Conservation (phyloP, 805 yeast species). For the Priceomyces fermenticarens region DNA sequence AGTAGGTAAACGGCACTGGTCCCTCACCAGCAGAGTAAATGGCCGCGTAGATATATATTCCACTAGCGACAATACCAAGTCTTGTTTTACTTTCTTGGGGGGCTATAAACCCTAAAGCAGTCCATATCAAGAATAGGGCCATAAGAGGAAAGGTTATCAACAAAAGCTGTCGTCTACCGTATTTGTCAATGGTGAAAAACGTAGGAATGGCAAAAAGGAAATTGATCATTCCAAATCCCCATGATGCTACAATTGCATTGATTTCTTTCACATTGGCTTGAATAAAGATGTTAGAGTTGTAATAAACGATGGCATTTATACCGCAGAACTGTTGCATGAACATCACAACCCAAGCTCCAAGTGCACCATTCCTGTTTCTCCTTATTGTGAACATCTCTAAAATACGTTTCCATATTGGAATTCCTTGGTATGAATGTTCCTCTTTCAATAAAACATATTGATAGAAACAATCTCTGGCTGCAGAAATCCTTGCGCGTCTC, state of each 20-base stretch:
- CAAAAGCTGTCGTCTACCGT: conserved; percentile 66
- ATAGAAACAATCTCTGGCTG: conserved; percentile 65
- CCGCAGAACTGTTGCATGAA: conserved; percentile 93
- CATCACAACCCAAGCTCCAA: conserved; percentile 80
- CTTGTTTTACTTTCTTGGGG: conserved; percentile 45
- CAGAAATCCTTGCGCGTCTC: conserved; percentile 47
- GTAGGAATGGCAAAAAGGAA: conserved; percentile 83
- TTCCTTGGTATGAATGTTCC: conserved; percentile 48
- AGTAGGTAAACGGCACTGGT: conserved; percentile 85
- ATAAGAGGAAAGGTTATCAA: conserved; percentile 60
- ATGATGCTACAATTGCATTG: conserved; percentile 70
- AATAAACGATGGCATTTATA: conserved; percentile 82
- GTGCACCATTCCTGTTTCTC: conserved; percentile 79
- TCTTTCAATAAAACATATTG: conserved; percentile 58
- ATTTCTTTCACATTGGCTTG: conserved; percentile 62
- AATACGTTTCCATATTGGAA: conserved; percentile 45
- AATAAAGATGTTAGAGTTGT: conserved; percentile 72
- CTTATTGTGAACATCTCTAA: conserved; percentile 64
- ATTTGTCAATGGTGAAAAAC: conserved; percentile 70
- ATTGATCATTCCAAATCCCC: conserved; percentile 84
- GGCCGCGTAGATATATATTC: conserved; percentile 67
- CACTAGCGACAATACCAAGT: conserved; percentile 65
- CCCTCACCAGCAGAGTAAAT: conserved; percentile 86
- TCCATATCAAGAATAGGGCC: conserved; percentile 55
- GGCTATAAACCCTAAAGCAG: conserved; percentile 75